Percentiles rank a stretch among this genome's conserved stretches.
phyloP scores from a whole-genome alignment of 768 basidiomycete genomes.

The Serpula lacrymans region DNA sequence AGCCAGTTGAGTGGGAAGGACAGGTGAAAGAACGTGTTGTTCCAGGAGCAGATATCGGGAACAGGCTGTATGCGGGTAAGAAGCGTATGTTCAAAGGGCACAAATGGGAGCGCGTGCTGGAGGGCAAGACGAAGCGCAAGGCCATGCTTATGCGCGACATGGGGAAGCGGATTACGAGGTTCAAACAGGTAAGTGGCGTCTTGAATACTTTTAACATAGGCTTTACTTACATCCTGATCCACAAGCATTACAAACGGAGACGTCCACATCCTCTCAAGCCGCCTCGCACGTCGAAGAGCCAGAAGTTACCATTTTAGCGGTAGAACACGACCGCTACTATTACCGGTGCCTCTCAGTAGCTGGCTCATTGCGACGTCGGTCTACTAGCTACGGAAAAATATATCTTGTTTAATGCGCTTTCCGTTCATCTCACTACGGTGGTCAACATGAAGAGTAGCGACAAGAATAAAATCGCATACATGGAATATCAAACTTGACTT shows the following conservation, averaged over 20 bases:
- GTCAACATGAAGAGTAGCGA: too few species aligned
- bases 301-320: conserved; percentile 62
- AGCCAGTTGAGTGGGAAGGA: conserved; percentile 40
- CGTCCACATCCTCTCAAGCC: conserved; percentile 59
- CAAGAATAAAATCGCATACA: too few species aligned
- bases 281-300: conserved; percentile 40
- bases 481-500: too few species aligned
- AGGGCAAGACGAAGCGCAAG: conserved; percentile 44
- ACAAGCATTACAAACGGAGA: conserved; percentile 33
- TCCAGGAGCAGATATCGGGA: conserved; percentile 52
- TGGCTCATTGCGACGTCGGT: too few species aligned
- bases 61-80: conserved; percentile 68
- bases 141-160: conserved; percentile 65
- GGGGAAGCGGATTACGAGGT: conserved; percentile 59
- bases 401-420: too few species aligned
- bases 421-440: too few species aligned
- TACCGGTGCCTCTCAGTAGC: too few species aligned
- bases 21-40: conserved; percentile 36
- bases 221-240: conserved; percentile 1
- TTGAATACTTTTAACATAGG: not conserved
- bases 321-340: too few species aligned
- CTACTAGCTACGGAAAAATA: too few species aligned
- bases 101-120: conserved; percentile 69
- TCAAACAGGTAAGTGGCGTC: conserved; percentile 53
- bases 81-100: conserved; percentile 94